Evolutionary conservation across 169 alveolate species (phyloP), one percentile per base, ranked within the genome.

Genomic region (Plasmodium vivax): DNA sequence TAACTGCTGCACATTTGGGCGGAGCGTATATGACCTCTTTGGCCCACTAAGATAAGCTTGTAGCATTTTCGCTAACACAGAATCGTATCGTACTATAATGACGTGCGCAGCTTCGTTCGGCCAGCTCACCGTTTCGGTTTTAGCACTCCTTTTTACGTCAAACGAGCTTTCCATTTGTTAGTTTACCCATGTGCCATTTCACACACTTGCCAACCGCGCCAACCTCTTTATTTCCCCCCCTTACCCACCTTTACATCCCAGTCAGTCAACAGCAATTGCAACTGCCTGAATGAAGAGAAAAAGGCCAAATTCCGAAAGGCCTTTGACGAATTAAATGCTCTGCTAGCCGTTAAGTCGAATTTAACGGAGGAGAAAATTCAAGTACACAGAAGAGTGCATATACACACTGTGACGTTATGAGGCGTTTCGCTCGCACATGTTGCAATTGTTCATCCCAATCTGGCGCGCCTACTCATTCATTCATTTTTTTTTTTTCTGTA

Each of bases 331-430:
- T 88, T 88, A 58, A 80, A 77, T 79, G 83, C 41, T 88, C 54
- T 88, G 74, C 54, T 88, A 62, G 62, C n/a, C 7, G 82, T 58
- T 77, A 88, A 88, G 45, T 58, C 90, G 73, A 45, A 80, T 51
- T 88, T 88, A 38, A 80, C 32, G 56, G 85, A 88, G 71, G 94
- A 88, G 74, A 88, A 81, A 88, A 79, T 58, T 38, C 82, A 88
- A 88, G 94, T 88, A 88, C 32, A 45, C 27, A 88, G 23, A 51
- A 51, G 16, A 1, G 62, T 23, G 23, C 62, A 51, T 51, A 51
- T 51, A 51, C 62, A 12, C 54, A 74, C 32, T 27, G 23, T 43
- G 38, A 16, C 62, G 27, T 56, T n/a, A 84, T 30, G 9, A 32
- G 6, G 74, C 83, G 34, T 54, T 38, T 68, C 58, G 74, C 19